Conservation (phyloP, 2,329 filamentous ascomycete genomes). For the Cytospora chrysosperma region DNA sequence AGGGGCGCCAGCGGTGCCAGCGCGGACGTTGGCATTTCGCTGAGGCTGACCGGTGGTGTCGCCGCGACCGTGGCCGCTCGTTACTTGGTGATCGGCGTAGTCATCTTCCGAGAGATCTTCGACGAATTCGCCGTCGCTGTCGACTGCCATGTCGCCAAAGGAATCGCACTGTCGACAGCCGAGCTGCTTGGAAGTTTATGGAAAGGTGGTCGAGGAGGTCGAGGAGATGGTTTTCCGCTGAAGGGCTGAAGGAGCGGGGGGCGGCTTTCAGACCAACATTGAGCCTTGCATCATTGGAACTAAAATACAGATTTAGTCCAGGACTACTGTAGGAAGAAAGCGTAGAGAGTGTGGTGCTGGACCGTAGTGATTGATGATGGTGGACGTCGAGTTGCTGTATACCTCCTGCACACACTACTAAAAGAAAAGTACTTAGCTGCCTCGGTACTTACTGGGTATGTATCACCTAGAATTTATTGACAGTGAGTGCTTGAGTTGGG, state of each 20-base stretch:
- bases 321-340: constrained; percentile 1
- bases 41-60: constrained; percentile 27
- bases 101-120: constrained; percentile 66
- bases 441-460: no score
- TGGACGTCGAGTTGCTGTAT: neutral
- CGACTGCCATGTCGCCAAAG: constrained; percentile 57
- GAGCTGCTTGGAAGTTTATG: neutral
- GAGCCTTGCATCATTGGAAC: constrained; percentile 5
- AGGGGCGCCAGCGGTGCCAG: constrained; percentile 24
- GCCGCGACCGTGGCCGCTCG: constrained; percentile 33
- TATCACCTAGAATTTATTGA: no score
- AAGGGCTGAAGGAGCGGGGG: neutral
- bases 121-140: constrained; percentile 64
- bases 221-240: constrained; percentile 10
- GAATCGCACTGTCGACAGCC: neutral
- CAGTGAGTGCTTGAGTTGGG: no score
- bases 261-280: constrained; percentile 8
- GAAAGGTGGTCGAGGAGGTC: neutral
- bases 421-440: no score
- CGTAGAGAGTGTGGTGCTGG: neutral
- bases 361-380: neutral
- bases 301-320: neutral
- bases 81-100: constrained; percentile 50
- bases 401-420: no score
- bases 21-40: constrained; percentile 24